Base-by-base conservation (phyloP, 306 rosid species). In the Quercus bicolor region DNA sequence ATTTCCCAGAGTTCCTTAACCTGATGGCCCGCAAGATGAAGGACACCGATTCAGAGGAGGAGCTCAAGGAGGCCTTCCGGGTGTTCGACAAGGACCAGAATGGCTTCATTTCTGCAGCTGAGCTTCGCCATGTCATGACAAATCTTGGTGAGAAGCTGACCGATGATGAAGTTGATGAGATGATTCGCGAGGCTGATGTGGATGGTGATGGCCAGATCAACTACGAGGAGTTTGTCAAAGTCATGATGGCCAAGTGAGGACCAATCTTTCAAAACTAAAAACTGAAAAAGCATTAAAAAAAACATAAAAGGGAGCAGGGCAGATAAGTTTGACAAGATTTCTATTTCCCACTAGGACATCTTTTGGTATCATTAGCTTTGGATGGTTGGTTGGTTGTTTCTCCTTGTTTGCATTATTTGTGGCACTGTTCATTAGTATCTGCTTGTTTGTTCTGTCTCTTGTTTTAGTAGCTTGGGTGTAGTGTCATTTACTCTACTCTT, bases 61-160 rank as follows among this genome's bases (percentile, higher is more conserved):
- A 92, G 84, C 92, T 92, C 68, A 92, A 90, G 90, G 94, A 90
- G 75, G 97, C 97, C 5, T 92, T 92, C 88, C 90, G 92, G 3
- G 94, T 92, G 78, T 92, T 92, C 0, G 97, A 92, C 85, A 92
- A 88, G 91, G 97, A 92, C 70, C 97, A 92, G 81, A 88, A 92
- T 72, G 97, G 97, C 45, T 92, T 92, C 92, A 92, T 92, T 82
- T 90, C 97, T 40, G 97, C 97, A 3, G 97, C 97, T 40, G 97
- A 92, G 88, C 92, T 92, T 45, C 94, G 97, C 75, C 97, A 90
- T 21, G 97, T 92, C 15, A 90, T 92, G 97, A 90, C 94, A 51
- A 92, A 92, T 72, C 94, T 92, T 0, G 97, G 97, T 0, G 97
- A 92, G 90, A 91, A 92, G 88, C 89, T 92, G 88, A 92, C 97